Evolutionary conservation across 495 filamentous ascomycete species (phyloP), one percentile per base, ranked within the genome.

Genomic region (Xylaria intraflava): DNA sequence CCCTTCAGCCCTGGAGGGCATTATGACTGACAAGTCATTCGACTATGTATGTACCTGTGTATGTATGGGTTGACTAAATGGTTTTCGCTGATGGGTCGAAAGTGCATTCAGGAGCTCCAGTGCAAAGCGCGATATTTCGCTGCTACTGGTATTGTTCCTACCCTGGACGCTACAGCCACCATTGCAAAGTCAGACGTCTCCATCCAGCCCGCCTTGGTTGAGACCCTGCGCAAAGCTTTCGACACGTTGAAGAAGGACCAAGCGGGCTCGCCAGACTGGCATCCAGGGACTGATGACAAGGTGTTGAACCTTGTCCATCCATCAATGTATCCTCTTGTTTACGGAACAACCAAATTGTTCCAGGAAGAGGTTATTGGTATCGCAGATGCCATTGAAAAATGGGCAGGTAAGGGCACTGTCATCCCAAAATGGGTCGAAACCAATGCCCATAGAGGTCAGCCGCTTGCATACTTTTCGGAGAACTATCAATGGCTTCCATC

Each of bases 301-400:
- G 83, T 86, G 0, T 68, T 82, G 7, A 71, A 86, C 59, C 61
- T 87, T 0, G 78, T 86, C 1, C 76, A 86, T 58, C 83, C 82
- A 1, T 83, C 81, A 7, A 65, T 84, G 43, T 85, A 78, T 49
- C 83, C 84, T 0, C 62, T 86, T 0, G 56, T 84, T 9, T 84
- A 79, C 42, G 73, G 74, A 2, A 65, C 59, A 10, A 46, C 60
- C 2, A 8, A n/a, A 2, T 35, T 65, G 43, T 24, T 82, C 33
- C 51, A 62, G 12, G 38, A 72, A 10, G 65, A 72, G 6, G 53
- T 78, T 1, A 61, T 57, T 26, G 56, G 58, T 0, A 60, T 67
- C 2, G 30, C 39, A 1, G 59, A 69, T 39, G 67, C 69, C 16
- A n/a, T 71, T 30, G 56, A 62, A 2, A 65, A 55, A 31, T 69